phyloP scores from a whole-genome alignment of 345 rosid genomes.

The Microcos paniculata region DNA sequence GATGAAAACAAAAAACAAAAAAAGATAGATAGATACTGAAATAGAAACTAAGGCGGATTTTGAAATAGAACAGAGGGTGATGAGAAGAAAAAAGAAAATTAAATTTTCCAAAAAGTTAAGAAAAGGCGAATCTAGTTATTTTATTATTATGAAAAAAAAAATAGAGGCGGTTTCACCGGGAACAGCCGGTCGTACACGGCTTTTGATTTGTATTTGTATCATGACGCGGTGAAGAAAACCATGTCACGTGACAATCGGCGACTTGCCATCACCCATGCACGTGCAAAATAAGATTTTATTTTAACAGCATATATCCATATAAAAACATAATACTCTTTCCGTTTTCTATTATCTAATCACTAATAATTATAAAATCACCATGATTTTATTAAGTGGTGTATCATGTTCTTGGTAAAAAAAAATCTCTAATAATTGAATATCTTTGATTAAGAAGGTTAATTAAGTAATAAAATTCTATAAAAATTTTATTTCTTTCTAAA shows the following conservation, averaged over 20 bases:
- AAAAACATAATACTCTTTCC: too few relatives aligned
- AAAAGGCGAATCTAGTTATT: too few relatives aligned
- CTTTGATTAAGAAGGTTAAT: too few relatives aligned
- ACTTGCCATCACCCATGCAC: neutral
- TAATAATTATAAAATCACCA: too few relatives aligned
- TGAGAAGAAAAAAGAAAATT: neutral
- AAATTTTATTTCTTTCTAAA: too few relatives aligned
- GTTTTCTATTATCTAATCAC: too few relatives aligned
- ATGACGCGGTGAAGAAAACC: slow-evolving; percentile 4
- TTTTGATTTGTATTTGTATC: neutral
- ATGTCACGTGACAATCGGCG: neutral
- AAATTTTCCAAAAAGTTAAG: neutral
- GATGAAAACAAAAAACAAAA: neutral
- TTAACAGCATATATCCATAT: too few relatives aligned
- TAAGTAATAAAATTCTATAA: too few relatives aligned
- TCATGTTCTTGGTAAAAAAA: too few relatives aligned
- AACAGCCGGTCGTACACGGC: slow-evolving; percentile 8
- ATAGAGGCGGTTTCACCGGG: neutral
- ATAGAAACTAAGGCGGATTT: neutral
- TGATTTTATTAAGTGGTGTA: too few relatives aligned
- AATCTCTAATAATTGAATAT: too few relatives aligned
- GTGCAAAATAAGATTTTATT: too few relatives aligned
- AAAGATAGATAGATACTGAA: neutral
- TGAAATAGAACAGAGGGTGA: neutral
- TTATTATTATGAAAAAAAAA: neutral